A percentile compares a stretch with the other conserved stretches of the same genome.
phyloP scores from a whole-genome alignment of 2,329 filamentous ascomycete species.

The Aspergillus ruber region DNA sequence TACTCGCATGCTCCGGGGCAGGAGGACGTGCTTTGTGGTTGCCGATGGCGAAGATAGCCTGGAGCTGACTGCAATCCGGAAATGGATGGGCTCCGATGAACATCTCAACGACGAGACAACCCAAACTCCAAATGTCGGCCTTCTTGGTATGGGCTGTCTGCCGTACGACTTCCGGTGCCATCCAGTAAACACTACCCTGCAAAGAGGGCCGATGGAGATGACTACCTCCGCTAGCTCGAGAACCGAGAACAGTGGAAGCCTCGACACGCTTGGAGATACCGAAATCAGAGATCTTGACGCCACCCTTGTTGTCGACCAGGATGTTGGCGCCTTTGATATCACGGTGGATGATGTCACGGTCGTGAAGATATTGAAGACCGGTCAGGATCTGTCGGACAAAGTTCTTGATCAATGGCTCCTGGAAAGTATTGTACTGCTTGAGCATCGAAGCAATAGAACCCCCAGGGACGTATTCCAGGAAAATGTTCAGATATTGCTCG shows the following conservation, averaged over 20 bases:
- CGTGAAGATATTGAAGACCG: conserved; percentile 88
- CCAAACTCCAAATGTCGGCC: conserved; percentile 96
- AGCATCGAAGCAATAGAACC: conserved; percentile 98
- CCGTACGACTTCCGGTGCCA: conserved; percentile 97
- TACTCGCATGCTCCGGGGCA: conserved; percentile 77
- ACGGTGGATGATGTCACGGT: conserved; percentile 91
- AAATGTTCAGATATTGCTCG: conserved; percentile 92
- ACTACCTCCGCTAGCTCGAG: conserved; percentile 31
- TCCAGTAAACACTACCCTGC: conserved; percentile 98
- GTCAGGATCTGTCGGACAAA: conserved; percentile 94
- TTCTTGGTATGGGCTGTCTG: conserved; percentile 98
- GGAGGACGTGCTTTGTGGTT: conserved; percentile 80
- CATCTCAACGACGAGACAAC: conserved; percentile 97
- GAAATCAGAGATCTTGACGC: conserved; percentile 98
- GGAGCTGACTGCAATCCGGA: conserved; percentile 92
- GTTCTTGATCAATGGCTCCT: conserved; percentile 87
- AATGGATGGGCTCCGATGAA: conserved; percentile 96
- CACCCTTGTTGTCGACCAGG: conserved; percentile 96
- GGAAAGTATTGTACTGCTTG: conserved; percentile 92
- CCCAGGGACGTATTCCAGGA: conserved; percentile 96
- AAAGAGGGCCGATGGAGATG: conserved; percentile 62
- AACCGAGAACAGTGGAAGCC: conserved; percentile 69
- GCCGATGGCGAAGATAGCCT: conserved; percentile 98
- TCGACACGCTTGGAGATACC: conserved; percentile 98
- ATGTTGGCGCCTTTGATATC: conserved; percentile 99